Percentiles rank a stretch among this genome's conserved stretches.
phyloP scores from a whole-genome alignment of 73 alveolate genomes.

The Stentor coeruleus region DNA sequence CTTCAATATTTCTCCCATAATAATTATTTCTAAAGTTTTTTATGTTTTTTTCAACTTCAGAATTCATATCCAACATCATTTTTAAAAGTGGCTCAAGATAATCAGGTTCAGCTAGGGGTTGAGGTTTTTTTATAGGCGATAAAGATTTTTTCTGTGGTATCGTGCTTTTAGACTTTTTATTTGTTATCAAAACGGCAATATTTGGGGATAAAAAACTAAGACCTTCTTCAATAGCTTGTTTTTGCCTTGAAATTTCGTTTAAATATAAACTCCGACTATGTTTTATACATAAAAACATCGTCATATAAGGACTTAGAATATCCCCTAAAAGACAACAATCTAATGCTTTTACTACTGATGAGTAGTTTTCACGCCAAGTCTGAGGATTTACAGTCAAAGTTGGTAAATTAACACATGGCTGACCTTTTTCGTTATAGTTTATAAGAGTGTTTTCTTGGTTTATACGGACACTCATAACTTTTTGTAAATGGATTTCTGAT shows the following conservation, averaged over 20 bases:
- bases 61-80: neutral
- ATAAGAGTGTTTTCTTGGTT: constrained; percentile 3
- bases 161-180: neutral
- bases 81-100: neutral
- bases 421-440: neutral
- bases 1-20: neutral
- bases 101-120: constrained; percentile 14
- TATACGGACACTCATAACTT: constrained; percentile 6
- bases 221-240: constrained; percentile 11
- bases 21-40: neutral
- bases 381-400: neutral
- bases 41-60: neutral
- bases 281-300: neutral
- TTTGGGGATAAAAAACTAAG: neutral
- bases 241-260: neutral
- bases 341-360: neutral
- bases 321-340: constrained; percentile 3
- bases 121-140: constrained; percentile 5
- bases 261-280: neutral
- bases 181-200: neutral
- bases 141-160: neutral
- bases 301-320: neutral
- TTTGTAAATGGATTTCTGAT: constrained; percentile 18
- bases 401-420: neutral
- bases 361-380: neutral